These are phyloP conservation scores for Phaffia rhodozyma DNA, from an alignment of 1,284 basidiomycete species.

Conservation along the genomic window DNA sequence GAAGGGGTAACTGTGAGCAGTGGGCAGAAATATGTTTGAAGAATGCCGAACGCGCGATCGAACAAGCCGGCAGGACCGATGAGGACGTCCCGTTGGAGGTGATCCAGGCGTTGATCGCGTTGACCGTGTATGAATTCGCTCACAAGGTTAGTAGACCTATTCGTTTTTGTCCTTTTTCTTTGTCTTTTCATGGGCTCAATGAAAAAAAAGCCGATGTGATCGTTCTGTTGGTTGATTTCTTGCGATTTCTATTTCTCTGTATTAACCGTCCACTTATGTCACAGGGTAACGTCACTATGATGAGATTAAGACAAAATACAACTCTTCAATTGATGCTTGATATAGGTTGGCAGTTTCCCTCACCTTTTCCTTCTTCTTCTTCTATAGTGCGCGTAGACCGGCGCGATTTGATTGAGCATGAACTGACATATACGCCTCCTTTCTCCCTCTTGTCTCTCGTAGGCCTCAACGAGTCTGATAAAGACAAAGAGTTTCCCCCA, in stretches of 20 bases:
- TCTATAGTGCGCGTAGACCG: too few relatives aligned
- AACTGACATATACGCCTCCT: too few relatives aligned
- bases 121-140: constrained; percentile 36
- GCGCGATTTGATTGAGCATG: too few relatives aligned
- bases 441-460: too few relatives aligned
- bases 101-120: constrained; percentile 31
- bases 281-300: constrained; percentile 25
- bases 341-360: too few relatives aligned
- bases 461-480: too few relatives aligned
- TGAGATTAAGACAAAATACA: constrained; percentile 19
- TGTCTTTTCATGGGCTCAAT: not conserved
- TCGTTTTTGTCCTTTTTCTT: not conserved
- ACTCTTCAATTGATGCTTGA: too few relatives aligned
- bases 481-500: too few relatives aligned
- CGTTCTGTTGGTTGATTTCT: not conserved
- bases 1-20: constrained; percentile 1
- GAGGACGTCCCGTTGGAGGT: constrained; percentile 26
- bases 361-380: too few relatives aligned
- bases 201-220: not conserved
- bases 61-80: constrained; percentile 19
- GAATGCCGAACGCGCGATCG: constrained; percentile 19
- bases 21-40: constrained; percentile 16
- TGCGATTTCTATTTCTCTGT: too few relatives aligned
- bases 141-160: constrained; percentile 15
- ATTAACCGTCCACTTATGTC: too few relatives aligned